A percentile compares a stretch with the other conserved stretches of the same genome.
Conservation (phyloP, 176 grass and related monocot species). For the Puccinellia tenuiflora region DNA sequence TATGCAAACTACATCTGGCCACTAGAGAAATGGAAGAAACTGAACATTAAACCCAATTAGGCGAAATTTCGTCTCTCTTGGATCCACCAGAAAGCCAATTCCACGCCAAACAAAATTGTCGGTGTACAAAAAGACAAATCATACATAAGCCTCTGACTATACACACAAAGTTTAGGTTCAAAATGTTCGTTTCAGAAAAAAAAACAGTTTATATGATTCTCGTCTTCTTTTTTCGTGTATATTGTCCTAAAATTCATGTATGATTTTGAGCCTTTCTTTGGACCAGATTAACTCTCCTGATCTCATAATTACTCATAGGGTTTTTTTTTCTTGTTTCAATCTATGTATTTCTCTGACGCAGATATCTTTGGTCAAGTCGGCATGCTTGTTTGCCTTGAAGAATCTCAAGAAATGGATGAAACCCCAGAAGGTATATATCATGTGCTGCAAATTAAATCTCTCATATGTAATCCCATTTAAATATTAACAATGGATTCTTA, state of each 20-base stretch:
- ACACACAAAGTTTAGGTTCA: neutral
- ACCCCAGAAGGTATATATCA: conserved; percentile 52
- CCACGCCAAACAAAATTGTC: neutral
- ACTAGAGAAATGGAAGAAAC: neutral
- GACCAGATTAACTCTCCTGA: neutral
- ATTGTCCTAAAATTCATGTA: neutral
- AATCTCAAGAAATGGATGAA: conserved; percentile 85
- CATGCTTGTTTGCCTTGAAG: conserved; percentile 65
- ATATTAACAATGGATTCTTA: too few relatives aligned
- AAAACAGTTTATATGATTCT: neutral
- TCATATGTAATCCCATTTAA: neutral
- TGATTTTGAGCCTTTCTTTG: neutral
- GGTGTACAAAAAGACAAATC: neutral
- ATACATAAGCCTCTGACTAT: neutral
- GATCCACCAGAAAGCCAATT: neutral
- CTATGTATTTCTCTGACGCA: conserved; percentile 1
- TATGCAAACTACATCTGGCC: neutral
- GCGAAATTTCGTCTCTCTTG: neutral
- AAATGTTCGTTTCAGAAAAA: neutral
- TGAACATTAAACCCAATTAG: neutral
- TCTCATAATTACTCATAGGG: neutral
- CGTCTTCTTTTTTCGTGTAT: neutral
- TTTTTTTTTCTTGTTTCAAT: neutral
- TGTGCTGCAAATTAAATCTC: neutral
- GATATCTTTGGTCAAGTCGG: conserved; percentile 45